These are phyloP conservation scores for Aspergillus quadrilineatus DNA, from an alignment of 2,329 filamentous ascomycete genomes.

Conservation along the genomic window DNA sequence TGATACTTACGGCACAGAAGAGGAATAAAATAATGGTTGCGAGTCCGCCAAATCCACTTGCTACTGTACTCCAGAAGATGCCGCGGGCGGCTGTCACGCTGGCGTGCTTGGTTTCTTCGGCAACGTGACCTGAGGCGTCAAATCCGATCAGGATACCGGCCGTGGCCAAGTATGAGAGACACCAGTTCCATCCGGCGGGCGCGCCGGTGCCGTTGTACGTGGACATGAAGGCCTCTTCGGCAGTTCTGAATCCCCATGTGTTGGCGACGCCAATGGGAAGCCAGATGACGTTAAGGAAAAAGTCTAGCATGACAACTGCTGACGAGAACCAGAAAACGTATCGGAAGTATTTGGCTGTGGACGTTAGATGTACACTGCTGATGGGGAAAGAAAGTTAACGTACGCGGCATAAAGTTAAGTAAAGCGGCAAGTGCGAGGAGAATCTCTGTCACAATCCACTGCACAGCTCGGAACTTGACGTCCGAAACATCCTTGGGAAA, in stretches of 20 bases:
- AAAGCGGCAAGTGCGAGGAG: conserved; percentile 52
- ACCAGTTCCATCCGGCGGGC: conserved; percentile 62
- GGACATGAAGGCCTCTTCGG: conserved; percentile 60
- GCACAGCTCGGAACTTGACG: conserved; percentile 60
- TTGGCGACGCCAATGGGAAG: conserved; percentile 57
- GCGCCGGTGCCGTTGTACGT: conserved; percentile 60
- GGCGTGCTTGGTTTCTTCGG: conserved; percentile 61
- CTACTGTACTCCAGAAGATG: conserved; percentile 61
- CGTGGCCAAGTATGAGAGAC: conserved; percentile 60
- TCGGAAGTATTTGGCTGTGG: conserved; percentile 45
- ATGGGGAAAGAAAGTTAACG: conserved; percentile 36
- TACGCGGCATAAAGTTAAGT: conserved; percentile 54
- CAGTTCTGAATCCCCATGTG: conserved; percentile 58
- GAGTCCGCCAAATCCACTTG: conserved; percentile 57
- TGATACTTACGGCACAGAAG: conserved; percentile 53
- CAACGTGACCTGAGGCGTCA: conserved; percentile 61
- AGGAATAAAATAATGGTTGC: conserved; percentile 58
- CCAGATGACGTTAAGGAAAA: conserved; percentile 61
- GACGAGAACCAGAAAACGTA: conserved; percentile 32
- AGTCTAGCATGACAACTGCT: conserved; percentile 56
- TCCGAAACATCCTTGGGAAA: conserved; percentile 55
- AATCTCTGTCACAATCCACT: conserved; percentile 59
- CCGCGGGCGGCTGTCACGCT: conserved; percentile 52
- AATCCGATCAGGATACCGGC: conserved; percentile 62
- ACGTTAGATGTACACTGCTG: not conserved